Evolutionary conservation across 192 early-diverging fungal species (phyloP).

Genomic region (Lunasporangiospora selenospora): DNA sequence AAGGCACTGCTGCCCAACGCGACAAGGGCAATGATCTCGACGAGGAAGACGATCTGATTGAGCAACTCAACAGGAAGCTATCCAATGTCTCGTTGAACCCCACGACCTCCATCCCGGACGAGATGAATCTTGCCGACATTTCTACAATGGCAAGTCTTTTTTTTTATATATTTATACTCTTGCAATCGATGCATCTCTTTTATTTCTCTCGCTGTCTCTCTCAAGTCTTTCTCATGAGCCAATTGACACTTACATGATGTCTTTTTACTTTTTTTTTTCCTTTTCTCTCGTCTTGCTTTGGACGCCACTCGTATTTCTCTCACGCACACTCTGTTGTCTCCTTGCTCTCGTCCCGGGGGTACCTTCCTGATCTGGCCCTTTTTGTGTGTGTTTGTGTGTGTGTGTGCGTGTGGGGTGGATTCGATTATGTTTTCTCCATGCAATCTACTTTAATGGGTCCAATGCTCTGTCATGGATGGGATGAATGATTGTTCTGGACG

Average conservation of each 20-base stretch:
- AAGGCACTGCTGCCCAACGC: conserved; percentile 28
- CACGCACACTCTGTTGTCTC: not conserved
- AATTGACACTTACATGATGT: no score
- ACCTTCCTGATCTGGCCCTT: no score
- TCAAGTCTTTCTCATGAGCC: no score
- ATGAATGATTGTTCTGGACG: no score
- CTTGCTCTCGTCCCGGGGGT: not conserved
- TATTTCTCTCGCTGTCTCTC: no score
- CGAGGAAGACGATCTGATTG: conserved; percentile 46
- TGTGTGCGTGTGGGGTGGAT: no score
- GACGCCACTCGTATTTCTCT: not conserved
- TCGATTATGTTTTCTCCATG: no score
- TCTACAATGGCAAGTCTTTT: conserved; percentile 37
- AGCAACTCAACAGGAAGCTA: conserved; percentile 42
- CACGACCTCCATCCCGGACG: conserved; percentile 32
- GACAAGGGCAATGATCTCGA: conserved; percentile 20
- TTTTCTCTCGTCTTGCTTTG: not conserved
- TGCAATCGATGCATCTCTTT: not conserved
- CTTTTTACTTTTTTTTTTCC: conserved; percentile 1
- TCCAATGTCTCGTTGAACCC: conserved; percentile 47
- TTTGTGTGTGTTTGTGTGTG: no score
- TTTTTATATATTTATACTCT: not conserved
- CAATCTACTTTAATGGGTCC: no score
- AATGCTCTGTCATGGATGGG: no score
- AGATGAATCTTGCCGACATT: conserved; percentile 44